Evolutionary conservation across 306 rosid genomes (phyloP).

Genomic region (Quercus alba): DNA sequence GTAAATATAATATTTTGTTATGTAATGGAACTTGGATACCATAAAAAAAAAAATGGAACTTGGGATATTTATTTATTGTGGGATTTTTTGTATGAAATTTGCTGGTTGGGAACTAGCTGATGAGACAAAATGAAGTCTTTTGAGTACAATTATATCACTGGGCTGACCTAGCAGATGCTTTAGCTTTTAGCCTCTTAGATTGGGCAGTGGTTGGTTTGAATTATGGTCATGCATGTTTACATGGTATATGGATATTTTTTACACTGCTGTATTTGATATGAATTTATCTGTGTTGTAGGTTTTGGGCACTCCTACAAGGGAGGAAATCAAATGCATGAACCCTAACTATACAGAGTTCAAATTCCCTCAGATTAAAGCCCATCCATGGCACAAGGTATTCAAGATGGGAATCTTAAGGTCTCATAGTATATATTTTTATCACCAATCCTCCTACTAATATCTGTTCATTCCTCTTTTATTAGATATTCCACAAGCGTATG

Average conservation of each 20-base stretch:
- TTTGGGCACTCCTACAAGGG: slow-evolving; percentile 97
- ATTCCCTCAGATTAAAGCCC: slow-evolving; percentile 98
- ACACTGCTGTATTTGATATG: background rate
- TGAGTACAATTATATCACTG: background rate
- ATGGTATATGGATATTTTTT: slow-evolving; percentile 3
- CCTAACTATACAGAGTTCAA: slow-evolving; percentile 97
- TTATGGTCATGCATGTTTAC: background rate
- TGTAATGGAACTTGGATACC: background rate
- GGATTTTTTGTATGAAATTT: background rate
- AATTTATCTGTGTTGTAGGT: slow-evolving; percentile 48
- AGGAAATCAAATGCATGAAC: slow-evolving; percentile 98
- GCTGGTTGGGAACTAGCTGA: background rate
- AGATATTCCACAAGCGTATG: slow-evolving; percentile 98
- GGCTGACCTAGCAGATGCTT: background rate
- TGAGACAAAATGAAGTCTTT: background rate
- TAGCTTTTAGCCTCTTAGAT: background rate
- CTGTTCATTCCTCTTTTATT: slow-evolving; percentile 4
- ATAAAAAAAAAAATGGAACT: background rate
- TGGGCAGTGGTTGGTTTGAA: background rate
- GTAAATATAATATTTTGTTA: slow-evolving; percentile 32
- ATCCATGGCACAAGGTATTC: slow-evolving; percentile 98
- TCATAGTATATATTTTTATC: background rate
- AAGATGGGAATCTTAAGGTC: background rate
- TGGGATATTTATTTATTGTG: background rate
- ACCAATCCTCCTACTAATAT: background rate